Conservation (phyloP, 768 basidiomycete species). For the Naganishia randhawae region DNA sequence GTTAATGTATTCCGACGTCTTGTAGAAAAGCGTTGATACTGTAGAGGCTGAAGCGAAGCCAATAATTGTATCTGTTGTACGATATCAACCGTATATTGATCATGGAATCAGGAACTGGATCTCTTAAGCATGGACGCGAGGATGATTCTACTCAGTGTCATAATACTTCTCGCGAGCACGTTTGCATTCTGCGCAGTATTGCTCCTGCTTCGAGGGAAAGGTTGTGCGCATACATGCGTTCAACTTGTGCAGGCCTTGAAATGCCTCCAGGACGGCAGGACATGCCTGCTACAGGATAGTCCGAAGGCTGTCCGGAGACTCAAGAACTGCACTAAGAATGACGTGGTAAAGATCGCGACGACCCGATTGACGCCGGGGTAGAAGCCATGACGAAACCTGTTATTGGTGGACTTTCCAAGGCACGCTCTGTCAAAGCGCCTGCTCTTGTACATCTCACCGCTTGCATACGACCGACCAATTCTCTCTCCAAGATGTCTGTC, state of each 20-base stretch:
- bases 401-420: neutral
- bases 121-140: too few relatives aligned
- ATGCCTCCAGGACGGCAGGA: too few relatives aligned
- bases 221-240: too few relatives aligned
- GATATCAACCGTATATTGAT: neutral
- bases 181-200: too few relatives aligned
- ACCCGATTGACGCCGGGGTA: neutral
- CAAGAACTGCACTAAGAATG: neutral
- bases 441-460: neutral
- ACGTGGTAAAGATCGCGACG: neutral
- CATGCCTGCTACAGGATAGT: neutral
- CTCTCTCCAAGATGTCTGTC: slow-evolving; percentile 35
- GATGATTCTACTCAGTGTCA: too few relatives aligned
- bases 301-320: neutral
- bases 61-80: neutral
- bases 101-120: too few relatives aligned
- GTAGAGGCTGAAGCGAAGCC: neutral
- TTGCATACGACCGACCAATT: neutral
- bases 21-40: slow-evolving; percentile 22
- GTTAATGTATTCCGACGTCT: slow-evolving; percentile 9
- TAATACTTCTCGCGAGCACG: too few relatives aligned
- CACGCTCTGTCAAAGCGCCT: neutral
- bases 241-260: too few relatives aligned
- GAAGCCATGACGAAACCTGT: neutral
- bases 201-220: too few relatives aligned